Conservation (phyloP, 306 rosid species). For the Ziziphus jujuba region DNA sequence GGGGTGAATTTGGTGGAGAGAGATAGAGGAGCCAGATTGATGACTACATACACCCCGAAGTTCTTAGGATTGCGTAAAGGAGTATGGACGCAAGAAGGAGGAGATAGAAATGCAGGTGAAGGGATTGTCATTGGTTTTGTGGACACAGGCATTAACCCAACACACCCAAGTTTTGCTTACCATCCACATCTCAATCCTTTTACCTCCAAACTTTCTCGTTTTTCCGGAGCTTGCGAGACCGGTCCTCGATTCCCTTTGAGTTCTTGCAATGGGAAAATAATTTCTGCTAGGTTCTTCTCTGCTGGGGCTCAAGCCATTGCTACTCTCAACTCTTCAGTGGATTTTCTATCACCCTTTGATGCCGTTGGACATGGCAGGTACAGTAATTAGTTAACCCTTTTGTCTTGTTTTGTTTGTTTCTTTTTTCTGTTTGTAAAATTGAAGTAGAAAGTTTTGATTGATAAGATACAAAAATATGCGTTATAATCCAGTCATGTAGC, state of each 20-base stretch:
- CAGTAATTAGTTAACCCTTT: background rate
- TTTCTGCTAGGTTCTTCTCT: slow-evolving; percentile 67
- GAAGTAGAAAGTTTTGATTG: no score
- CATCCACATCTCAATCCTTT: slow-evolving; percentile 37
- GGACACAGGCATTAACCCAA: slow-evolving; percentile 76
- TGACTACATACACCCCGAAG: slow-evolving; percentile 52
- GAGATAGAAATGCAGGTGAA: slow-evolving; percentile 51
- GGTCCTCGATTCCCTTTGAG: slow-evolving; percentile 60
- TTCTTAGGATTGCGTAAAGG: slow-evolving; percentile 41
- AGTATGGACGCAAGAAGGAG: slow-evolving; percentile 52
- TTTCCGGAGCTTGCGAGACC: slow-evolving; percentile 49
- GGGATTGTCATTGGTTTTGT: slow-evolving; percentile 77
- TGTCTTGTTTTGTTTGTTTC: background rate
- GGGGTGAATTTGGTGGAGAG: slow-evolving; percentile 47
- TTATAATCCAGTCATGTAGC: slow-evolving; percentile 69
- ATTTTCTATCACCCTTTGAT: slow-evolving; percentile 85
- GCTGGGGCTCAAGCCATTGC: slow-evolving; percentile 72
- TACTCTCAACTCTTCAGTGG: slow-evolving; percentile 58
- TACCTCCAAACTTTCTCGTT: slow-evolving; percentile 39
- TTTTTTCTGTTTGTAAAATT: background rate
- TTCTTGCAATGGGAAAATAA: slow-evolving; percentile 75
- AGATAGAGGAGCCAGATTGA: slow-evolving; percentile 54
- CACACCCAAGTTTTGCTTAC: slow-evolving; percentile 70
- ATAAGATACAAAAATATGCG: background rate
- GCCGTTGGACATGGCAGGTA: slow-evolving; percentile 93